Conservation (phyloP, 306 rosid species). For the Dryas drummondii region DNA sequence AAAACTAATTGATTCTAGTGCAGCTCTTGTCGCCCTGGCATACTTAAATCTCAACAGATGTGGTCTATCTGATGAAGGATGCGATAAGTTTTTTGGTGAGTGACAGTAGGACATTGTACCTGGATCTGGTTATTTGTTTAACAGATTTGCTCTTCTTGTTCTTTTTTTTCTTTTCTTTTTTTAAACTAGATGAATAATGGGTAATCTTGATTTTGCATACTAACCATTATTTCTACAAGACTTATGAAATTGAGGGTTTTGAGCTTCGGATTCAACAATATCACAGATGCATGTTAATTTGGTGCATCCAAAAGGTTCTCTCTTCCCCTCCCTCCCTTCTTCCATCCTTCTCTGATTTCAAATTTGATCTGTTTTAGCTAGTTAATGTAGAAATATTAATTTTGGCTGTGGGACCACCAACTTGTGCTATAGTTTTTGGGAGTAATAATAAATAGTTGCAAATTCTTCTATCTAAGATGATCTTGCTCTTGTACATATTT, state of each 20-base stretch:
- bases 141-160: not conserved
- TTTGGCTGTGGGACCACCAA: not conserved
- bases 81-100: conserved; percentile 61
- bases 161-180: not conserved
- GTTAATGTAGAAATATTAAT: too few relatives aligned
- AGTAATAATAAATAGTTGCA: not conserved
- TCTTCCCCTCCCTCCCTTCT: not conserved
- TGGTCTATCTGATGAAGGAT: conserved; percentile 45
- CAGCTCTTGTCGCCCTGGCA: conserved; percentile 55
- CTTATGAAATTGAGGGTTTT: conserved; percentile 54
- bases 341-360: not conserved
- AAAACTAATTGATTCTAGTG: not conserved
- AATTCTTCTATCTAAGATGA: not conserved
- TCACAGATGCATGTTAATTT: conserved; percentile 60
- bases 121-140: conserved; percentile 10
- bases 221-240: conserved; percentile 37
- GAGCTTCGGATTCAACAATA: conserved; percentile 58
- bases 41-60: conserved; percentile 71
- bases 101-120: conserved; percentile 1
- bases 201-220: not conserved
- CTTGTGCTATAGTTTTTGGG: not conserved
- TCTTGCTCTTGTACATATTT: not conserved
- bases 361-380: too few relatives aligned
- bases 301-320: conserved; percentile 57
- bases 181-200: not conserved